These are phyloP conservation scores for Calonectria crousiana DNA, from an alignment of 2,329 filamentous ascomycete species.

Conservation along the genomic window DNA sequence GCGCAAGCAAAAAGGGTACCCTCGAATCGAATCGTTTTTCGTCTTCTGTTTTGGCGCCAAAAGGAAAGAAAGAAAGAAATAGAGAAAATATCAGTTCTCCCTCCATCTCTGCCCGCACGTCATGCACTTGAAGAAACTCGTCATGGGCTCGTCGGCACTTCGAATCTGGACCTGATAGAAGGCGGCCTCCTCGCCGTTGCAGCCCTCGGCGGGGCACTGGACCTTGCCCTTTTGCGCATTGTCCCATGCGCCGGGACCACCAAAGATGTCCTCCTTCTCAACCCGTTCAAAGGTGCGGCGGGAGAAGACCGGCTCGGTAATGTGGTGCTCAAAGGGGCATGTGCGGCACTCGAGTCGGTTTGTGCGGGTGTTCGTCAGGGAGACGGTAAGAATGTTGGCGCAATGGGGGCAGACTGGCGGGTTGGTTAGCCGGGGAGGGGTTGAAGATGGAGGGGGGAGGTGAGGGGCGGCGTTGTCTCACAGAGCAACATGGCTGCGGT, in stretches of 20 bases:
- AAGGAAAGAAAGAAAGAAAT: neutral
- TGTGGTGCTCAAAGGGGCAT: conserved; percentile 90
- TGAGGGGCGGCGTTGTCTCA: conserved; percentile 50
- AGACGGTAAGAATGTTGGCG: conserved; percentile 86
- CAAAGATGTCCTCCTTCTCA: conserved; percentile 90
- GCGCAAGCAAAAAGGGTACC: conserved; percentile 18
- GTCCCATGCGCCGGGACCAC: conserved; percentile 88
- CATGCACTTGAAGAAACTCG: conserved; percentile 91
- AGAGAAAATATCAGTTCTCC: conserved; percentile 64
- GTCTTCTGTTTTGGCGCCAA: neutral
- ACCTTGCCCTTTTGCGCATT: conserved; percentile 88
- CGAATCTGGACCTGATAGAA: conserved; percentile 98
- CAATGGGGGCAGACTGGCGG: conserved; percentile 82
- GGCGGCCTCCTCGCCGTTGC: conserved; percentile 86
- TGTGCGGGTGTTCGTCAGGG: conserved; percentile 64
- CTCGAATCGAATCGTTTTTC: neutral
- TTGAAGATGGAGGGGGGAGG: conserved; percentile 10
- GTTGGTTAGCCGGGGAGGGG: conserved; percentile 30
- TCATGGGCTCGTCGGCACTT: conserved; percentile 98
- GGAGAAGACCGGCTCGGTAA: conserved; percentile 82
- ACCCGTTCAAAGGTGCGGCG: conserved; percentile 89
- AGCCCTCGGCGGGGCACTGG: conserved; percentile 85
- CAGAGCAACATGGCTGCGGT: conserved; percentile 73
- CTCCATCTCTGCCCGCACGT: conserved; percentile 74
- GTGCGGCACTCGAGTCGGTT: conserved; percentile 97